Base-by-base conservation (phyloP, 2,329 filamentous ascomycete genomes). In the Thelonectria rubi region DNA sequence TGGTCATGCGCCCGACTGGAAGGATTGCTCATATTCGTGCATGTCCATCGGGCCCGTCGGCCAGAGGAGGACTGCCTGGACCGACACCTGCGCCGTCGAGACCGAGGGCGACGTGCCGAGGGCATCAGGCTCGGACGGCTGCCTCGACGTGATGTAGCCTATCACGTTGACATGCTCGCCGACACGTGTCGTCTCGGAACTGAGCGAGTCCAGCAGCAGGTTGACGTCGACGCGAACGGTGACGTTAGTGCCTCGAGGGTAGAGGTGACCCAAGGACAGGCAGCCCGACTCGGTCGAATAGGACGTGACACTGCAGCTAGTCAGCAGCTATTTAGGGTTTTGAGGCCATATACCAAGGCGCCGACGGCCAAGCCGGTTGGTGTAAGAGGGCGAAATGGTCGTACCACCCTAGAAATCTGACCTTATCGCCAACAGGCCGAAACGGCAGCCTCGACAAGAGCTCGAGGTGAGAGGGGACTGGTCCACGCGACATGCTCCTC, bases 161-260 rank as follows among this genome's bases (percentile, higher is more conserved):
- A 97, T 86, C 3, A 97, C 84, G 74, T 97, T 97, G 51, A 97
- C 77, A 93, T 94, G 97, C 62, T 90, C 84, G n/a, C 94, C 94
- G 24, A 91, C 79, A 52, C 88, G 83, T 54, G 91, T 84, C 52
- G 91, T 82, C 58, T 88, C 84, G 20, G 83, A 77, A 18, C 85
- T 86, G 60, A 95, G 78, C 10, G 79, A 83, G 69, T 88, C 84
- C 5, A 97, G 82, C 3, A 96, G 76, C 65, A 94, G 85, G 54
- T 86, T 84, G 61, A 96, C 83, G 70, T 95, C 87, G 37, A 97
- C 91, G 39, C 81, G 73, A 1, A 87, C 89, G 50, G 77, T 77
- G 42, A 84, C 77, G 46, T 78, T 75, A 56, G 74, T 74, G 47
- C 72, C 73, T 17, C 71, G 76, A 12, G 88, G 89, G 69, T 86